Evolutionary conservation across 306 rosid species (phyloP).

Genomic region (Fragaria iinumae): DNA sequence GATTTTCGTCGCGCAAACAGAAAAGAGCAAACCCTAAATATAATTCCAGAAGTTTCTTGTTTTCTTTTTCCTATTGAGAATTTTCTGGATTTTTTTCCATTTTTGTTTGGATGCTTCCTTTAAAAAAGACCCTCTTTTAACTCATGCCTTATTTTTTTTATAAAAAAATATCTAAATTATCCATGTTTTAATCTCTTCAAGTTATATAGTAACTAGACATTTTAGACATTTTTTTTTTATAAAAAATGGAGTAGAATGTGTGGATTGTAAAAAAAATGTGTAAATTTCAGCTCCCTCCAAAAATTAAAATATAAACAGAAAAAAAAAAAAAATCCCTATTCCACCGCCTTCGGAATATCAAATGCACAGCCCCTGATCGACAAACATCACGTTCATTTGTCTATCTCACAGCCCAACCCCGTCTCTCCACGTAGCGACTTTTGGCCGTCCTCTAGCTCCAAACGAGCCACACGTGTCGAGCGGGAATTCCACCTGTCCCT

Average conservation of each 20-base stretch:
- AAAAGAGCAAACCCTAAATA: not conserved
- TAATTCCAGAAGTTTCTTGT: not conserved
- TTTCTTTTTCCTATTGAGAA: not conserved
- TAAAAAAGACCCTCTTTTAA: not conserved
- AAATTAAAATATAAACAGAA: no score
- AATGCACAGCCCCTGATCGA: not conserved
- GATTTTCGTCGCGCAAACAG: not conserved
- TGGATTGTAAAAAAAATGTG: no score
- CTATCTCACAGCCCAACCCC: not conserved
- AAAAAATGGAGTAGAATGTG: no score
- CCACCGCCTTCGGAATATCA: not conserved
- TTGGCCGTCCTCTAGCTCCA: not conserved
- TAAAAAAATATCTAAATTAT: no score
- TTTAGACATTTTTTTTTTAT: no score
- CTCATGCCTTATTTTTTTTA: no score
- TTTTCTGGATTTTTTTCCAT: not conserved
- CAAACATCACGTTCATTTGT: not conserved
- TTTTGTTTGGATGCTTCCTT: not conserved
- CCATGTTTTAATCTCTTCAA: no score
- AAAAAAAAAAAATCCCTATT: not conserved
- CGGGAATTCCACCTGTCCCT: not conserved
- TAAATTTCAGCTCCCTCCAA: no score
- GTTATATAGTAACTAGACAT: no score
- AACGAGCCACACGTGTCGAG: conserved; percentile 21
- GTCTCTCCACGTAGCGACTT: not conserved